Evolutionary conservation across 345 rosid genomes (phyloP), one percentile per base, ranked within the genome.

Genomic region (Pistacia atlantica): DNA sequence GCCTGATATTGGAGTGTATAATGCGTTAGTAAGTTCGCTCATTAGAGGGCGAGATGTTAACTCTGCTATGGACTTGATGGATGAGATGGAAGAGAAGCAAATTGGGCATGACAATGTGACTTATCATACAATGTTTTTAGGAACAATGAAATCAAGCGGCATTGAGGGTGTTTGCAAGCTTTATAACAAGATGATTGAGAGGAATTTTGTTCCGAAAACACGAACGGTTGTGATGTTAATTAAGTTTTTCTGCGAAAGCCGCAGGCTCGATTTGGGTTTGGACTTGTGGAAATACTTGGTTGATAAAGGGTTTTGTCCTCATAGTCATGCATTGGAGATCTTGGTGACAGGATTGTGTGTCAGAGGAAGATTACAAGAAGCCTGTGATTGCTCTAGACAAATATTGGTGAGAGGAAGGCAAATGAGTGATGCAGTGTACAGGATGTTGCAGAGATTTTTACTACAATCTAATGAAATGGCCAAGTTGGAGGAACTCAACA

Each of bases 151-250:
- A 65, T 82, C 84, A 16, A 84, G 80, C 62, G 94, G 89, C 8
- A 61, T 86, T n/a, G 83, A 84, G 0, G 90, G 90, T 2, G 88
- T 89, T 16, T 71, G 74, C 52, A 87, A 88, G 82, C 83, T 87
- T 52, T 91, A 83, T 69, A 48, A 79, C 25, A 87, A 78, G 82
- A 93, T 93, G 99, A 72, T 85, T 22, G 86, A 64, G 11, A 84
- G 73, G 25, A 84, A 81, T 54, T 82, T 93, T 76, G 87, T 93
- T 49, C 99, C 94, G 3, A 86, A 86, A 79, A 83, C 93, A 28
- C 85, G 86, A 25, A 95, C 94, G 0, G 89, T 86, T 65, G 96
- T 95, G 75, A 90, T 93, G 96, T 56, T 95, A 85, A 90, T 90
- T 94, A 95, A 95, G 80, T 79, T 79, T 48, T 93, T 93, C 72